These are phyloP conservation scores for Hansenula lynferdii DNA, from an alignment of 1,139 yeast species.

Conservation along the genomic window DNA sequence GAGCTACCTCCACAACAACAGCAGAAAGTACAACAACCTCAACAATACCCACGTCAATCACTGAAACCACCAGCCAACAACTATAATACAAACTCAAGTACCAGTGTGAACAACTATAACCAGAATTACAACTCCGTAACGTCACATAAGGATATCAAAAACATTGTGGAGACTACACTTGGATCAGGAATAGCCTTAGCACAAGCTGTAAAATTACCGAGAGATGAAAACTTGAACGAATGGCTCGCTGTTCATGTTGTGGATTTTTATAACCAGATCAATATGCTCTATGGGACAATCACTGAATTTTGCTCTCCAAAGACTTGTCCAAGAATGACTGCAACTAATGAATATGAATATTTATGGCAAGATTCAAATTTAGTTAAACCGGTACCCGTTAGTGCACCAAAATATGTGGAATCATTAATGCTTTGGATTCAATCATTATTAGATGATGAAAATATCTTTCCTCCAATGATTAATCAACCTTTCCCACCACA, in stretches of 20 bases:
- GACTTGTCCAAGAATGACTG: slow-evolving; percentile 94
- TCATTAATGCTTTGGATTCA: slow-evolving; percentile 94
- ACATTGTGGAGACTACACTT: slow-evolving; percentile 88
- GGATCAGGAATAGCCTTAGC: slow-evolving; percentile 89
- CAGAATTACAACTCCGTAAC: slow-evolving; percentile 37
- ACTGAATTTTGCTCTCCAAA: slow-evolving; percentile 94
- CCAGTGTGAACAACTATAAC: slow-evolving; percentile 7
- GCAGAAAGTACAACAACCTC: background rate
- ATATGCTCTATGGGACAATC: slow-evolving; percentile 93
- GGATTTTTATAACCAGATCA: slow-evolving; percentile 90
- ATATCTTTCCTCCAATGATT: slow-evolving; percentile 81
- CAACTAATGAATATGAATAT: slow-evolving; percentile 94
- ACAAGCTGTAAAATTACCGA: slow-evolving; percentile 91
- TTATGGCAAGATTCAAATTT: slow-evolving; percentile 77
- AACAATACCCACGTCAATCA: slow-evolving; percentile 12
- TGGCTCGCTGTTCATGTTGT: slow-evolving; percentile 96
- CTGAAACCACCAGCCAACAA: background rate
- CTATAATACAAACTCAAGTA: no score
- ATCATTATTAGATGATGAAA: slow-evolving; percentile 81
- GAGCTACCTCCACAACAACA: no score
- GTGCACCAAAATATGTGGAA: slow-evolving; percentile 95
- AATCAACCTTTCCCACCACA: slow-evolving; percentile 81
- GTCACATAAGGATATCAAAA: slow-evolving; percentile 67
- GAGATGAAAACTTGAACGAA: slow-evolving; percentile 87
- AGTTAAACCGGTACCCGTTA: slow-evolving; percentile 63